These are phyloP conservation scores for Blastobotrys peoriensis DNA, from an alignment of 805 yeast species.

Conservation along the genomic window DNA sequence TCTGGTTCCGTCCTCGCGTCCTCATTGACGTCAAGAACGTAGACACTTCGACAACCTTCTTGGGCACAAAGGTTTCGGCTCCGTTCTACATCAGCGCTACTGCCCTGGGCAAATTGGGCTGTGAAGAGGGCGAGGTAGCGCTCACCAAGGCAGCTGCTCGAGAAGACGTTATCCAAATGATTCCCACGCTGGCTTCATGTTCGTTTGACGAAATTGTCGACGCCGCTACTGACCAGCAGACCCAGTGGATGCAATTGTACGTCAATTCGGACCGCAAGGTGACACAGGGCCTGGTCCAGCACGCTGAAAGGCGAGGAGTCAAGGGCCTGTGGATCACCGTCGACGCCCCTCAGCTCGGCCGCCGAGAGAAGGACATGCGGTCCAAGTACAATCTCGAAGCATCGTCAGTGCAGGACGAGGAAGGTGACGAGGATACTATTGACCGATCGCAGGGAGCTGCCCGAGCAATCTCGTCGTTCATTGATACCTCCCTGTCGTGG, in stretches of 20 bases:
- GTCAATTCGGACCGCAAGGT: constrained; percentile 71
- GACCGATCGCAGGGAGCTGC: constrained; percentile 80
- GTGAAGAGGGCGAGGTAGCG: constrained; percentile 86
- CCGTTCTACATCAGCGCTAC: constrained; percentile 92
- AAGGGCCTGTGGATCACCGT: constrained; percentile 84
- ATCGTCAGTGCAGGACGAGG: constrained; percentile 38
- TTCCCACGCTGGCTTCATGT: constrained; percentile 85
- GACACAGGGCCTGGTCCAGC: constrained; percentile 54
- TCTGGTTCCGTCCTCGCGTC: constrained; percentile 80
- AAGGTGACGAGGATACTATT: constrained; percentile 39
- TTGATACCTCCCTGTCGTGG: constrained; percentile 66
- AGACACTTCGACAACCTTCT: constrained; percentile 63
- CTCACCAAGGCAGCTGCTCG: constrained; percentile 77
- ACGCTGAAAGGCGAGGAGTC: constrained; percentile 68
- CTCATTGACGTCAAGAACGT: constrained; percentile 74
- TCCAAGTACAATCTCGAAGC: constrained; percentile 51
- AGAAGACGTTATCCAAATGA: constrained; percentile 77
- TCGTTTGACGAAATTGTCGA: constrained; percentile 80
- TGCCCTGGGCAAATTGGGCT: constrained; percentile 86
- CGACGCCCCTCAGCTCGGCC: constrained; percentile 88
- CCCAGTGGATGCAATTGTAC: constrained; percentile 85
- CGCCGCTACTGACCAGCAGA: constrained; percentile 58
- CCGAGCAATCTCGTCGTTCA: constrained; percentile 77
- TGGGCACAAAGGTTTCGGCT: constrained; percentile 61
- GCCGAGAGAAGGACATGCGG: constrained; percentile 84